A percentile compares a stretch with the other conserved stretches of the same genome.
phyloP scores from a whole-genome alignment of 495 filamentous ascomycete genomes.

The Talaromyces thailandensis region DNA sequence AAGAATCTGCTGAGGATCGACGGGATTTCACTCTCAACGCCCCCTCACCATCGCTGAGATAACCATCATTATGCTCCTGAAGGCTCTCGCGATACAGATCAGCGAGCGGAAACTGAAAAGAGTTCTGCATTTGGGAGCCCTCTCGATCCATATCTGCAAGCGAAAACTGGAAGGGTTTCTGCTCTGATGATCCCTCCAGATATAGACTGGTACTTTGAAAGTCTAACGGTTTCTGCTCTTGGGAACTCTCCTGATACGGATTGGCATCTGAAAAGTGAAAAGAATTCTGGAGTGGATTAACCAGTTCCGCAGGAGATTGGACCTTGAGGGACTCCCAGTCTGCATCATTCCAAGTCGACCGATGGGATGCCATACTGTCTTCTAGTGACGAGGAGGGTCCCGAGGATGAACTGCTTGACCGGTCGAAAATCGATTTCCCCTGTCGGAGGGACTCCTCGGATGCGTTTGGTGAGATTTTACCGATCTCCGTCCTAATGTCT shows the following conservation, averaged over 20 bases:
- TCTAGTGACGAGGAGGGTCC: slow-evolving; percentile 33
- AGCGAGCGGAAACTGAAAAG: slow-evolving; percentile 26
- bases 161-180: slow-evolving; percentile 2
- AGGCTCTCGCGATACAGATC: slow-evolving; percentile 26
- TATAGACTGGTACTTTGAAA: slow-evolving; percentile 24
- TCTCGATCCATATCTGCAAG: slow-evolving; percentile 27
- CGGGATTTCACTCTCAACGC: slow-evolving; percentile 6
- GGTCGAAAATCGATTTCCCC: slow-evolving; percentile 63
- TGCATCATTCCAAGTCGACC: slow-evolving; percentile 24
- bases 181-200: slow-evolving; percentile 8
- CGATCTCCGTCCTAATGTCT: slow-evolving; percentile 49
- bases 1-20: slow-evolving; percentile 23
- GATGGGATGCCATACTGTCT: slow-evolving; percentile 21
- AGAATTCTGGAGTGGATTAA: slow-evolving; percentile 9
- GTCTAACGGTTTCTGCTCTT: slow-evolving; percentile 7
- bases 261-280: slow-evolving; percentile 15
- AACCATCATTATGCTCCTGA: slow-evolving; percentile 27
- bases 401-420: slow-evolving; percentile 56
- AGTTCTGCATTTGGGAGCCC: slow-evolving; percentile 10
- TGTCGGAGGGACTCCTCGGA: slow-evolving; percentile 38
- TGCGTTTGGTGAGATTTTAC: slow-evolving; percentile 40
- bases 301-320: slow-evolving; percentile 27
- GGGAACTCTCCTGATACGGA: slow-evolving; percentile 17
- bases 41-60: slow-evolving; percentile 36
- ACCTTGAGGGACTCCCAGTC: slow-evolving; percentile 19